phyloP scores from a whole-genome alignment of 352 stramenopile genomes.

The Phytopythium cucurbitacearum region DNA sequence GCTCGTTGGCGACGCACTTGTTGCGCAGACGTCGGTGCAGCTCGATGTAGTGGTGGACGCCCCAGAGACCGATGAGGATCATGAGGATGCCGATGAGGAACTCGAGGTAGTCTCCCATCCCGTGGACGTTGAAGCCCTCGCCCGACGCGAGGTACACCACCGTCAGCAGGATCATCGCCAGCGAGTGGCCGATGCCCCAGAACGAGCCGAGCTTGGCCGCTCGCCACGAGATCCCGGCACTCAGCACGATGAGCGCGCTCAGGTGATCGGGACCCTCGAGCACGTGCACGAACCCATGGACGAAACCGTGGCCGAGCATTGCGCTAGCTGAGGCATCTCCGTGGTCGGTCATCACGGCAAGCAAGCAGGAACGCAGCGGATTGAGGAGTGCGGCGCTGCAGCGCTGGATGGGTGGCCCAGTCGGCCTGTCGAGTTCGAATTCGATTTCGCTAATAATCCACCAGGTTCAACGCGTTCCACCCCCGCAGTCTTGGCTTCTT shows the following conservation, averaged over 20 bases:
- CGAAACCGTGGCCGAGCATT: constrained; percentile 31
- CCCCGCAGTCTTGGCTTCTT: no score
- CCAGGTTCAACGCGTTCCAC: no score
- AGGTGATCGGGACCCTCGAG: constrained; percentile 76
- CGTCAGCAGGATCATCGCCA: constrained; percentile 66
- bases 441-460: no score
- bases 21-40: constrained; percentile 12
- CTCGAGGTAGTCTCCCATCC: constrained; percentile 49
- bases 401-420: no score
- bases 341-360: constrained; percentile 17
- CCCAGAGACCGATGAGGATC: constrained; percentile 51
- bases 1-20: neutral
- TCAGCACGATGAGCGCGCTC: constrained; percentile 79
- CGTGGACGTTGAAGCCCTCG: constrained; percentile 33
- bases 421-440: no score
- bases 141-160: constrained; percentile 49
- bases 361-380: constrained; percentile 9
- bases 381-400: constrained; percentile 2
- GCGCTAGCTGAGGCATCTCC: constrained; percentile 14
- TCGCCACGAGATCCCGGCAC: constrained; percentile 49
- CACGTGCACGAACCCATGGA: constrained; percentile 40
- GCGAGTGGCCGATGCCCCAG: constrained; percentile 85
- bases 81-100: constrained; percentile 67
- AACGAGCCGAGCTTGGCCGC: constrained; percentile 75
- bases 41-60: constrained; percentile 35